A percentile compares a stretch with the other conserved stretches of the same genome.
phyloP scores from a whole-genome alignment of 2,329 filamentous ascomycete genomes.

The Sclerotinia subarctica region DNA sequence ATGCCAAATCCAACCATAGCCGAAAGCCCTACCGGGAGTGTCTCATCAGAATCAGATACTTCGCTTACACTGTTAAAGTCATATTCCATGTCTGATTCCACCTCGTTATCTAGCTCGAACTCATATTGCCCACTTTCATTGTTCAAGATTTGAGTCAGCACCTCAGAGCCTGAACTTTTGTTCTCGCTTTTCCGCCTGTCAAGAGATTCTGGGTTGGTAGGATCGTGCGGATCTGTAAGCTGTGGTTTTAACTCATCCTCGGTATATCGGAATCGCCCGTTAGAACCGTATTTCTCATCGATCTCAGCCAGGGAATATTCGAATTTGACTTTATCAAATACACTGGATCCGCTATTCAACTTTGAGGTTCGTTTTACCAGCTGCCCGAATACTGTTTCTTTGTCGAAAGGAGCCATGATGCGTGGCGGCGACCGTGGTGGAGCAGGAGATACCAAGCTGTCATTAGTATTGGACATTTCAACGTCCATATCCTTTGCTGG shows the following conservation, averaged over 20 bases:
- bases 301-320: conserved; percentile 33
- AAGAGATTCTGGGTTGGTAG: conserved; percentile 36
- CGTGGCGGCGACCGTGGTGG: conserved; percentile 1
- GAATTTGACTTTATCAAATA: conserved; percentile 37
- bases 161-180: conserved; percentile 24
- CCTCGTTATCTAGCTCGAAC: conserved; percentile 24
- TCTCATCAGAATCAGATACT: conserved; percentile 55
- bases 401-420: conserved; percentile 30
- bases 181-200: conserved; percentile 26
- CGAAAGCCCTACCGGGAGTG: conserved; percentile 48
- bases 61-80: conserved; percentile 43
- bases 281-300: conserved; percentile 36
- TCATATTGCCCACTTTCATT: conserved; percentile 35
- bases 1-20: conserved; percentile 47
- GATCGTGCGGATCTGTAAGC: conserved; percentile 18
- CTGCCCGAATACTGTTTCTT: conserved; percentile 35
- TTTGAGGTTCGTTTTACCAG: conserved; percentile 22
- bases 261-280: conserved; percentile 35
- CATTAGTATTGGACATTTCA: conserved; percentile 14
- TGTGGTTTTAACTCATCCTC: conserved; percentile 18
- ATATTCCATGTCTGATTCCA: conserved; percentile 29
- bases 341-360: conserved; percentile 27
- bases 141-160: conserved; percentile 45
- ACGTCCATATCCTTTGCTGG: background rate
- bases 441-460: background rate